Base-by-base conservation (phyloP, 2,329 filamentous ascomycete genomes). In the Ilyonectria destructans region DNA sequence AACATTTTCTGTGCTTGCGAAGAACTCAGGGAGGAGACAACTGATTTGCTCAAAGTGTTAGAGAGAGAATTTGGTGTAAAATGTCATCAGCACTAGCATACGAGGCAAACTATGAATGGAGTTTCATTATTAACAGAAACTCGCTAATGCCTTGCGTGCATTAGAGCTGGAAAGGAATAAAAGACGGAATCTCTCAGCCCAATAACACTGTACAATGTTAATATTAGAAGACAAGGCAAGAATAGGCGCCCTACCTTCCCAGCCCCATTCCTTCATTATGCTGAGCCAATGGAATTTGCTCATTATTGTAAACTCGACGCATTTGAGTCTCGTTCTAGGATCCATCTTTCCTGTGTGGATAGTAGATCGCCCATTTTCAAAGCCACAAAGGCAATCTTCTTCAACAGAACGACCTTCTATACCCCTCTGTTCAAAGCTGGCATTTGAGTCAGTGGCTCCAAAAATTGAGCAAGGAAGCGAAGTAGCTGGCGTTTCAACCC, bases 221-320 rank as follows among this genome's bases (percentile, higher is more conserved):
- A n/a, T 7, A 43, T 19, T 8, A n/a, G n/a, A 8, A n/a, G 15
- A 17, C 8, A n/a, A n/a, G 9, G 17, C 7, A 2, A 8, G 40
- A 8, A 8, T 3, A 43, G 15, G 23, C n/a, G 15, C 9, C 61
- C 46, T 70, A 70, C 68, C 68, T 70, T 70, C 68, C 68, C 68
- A 70, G 8, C 65, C 68, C 68, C 68, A 70, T 54, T 70, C 68
- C 9, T 66, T 58, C 68, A 70, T 70, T 2, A 70, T 29, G 21
- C 48, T 68, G 3, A 70, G 31, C 68, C 68, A 70, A 8, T 70
- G 68, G 21, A 66, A 10, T 33, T 59, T 62, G 62, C 68, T 62
- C 9, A 60, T 68, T 6, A 70, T 61, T 5, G 66, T 55, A 19
- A 19, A 51, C 1, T 52, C 56, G 15, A 29, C 7, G 17, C 13